These are phyloP conservation scores for Apophysomyces trapeziformis DNA, from an alignment of 371 early-diverging fungal species.

Conservation along the genomic window DNA sequence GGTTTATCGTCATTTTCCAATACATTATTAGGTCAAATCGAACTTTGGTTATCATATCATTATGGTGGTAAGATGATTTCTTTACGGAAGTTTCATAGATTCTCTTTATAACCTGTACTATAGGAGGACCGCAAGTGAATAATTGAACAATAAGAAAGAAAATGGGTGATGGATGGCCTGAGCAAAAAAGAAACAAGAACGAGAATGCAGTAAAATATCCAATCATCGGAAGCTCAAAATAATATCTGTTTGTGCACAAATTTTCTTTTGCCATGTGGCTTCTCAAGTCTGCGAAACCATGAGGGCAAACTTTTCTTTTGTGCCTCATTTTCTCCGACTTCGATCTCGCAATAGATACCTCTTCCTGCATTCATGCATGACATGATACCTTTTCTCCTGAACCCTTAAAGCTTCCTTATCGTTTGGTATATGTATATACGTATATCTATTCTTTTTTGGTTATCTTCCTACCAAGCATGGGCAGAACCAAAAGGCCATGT, in stretches of 20 bases:
- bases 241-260: background rate
- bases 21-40: slow-evolving; percentile 42
- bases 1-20: background rate
- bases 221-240: background rate
- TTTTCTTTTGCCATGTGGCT: slow-evolving; percentile 8
- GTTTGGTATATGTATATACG: background rate
- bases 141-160: background rate
- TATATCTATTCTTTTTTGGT: no score
- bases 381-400: background rate
- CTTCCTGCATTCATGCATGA: background rate
- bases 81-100: background rate
- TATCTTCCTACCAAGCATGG: background rate
- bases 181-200: background rate
- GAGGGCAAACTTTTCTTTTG: slow-evolving; percentile 1
- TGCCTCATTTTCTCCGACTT: slow-evolving; percentile 1
- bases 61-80: slow-evolving; percentile 69
- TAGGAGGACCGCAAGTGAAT: slow-evolving; percentile 24
- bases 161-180: background rate
- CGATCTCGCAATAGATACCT: background rate
- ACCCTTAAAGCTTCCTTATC: background rate
- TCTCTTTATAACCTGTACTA: background rate
- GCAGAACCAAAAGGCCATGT: background rate
- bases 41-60: slow-evolving; percentile 84
- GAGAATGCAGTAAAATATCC: background rate
- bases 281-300: slow-evolving; percentile 7